Percentiles rank a stretch among this genome's conserved stretches.
These are phyloP conservation scores for Lipomyces spencermartinsiae DNA, from an alignment of 805 yeast genomes.

Conservation along the genomic window DNA sequence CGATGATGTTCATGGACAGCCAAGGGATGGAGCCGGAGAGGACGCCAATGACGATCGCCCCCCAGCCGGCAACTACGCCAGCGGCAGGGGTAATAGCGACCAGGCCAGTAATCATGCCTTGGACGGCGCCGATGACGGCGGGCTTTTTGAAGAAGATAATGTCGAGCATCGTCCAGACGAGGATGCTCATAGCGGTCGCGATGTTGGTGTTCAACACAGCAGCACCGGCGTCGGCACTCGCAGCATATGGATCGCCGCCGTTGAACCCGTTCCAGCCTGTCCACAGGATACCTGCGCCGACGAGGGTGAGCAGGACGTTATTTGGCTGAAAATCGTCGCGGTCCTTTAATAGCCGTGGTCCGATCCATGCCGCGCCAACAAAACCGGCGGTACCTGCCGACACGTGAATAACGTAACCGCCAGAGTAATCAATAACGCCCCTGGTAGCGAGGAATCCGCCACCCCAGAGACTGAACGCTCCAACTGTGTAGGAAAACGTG, in stretches of 20 bases:
- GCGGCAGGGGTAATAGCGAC: constrained; percentile 33
- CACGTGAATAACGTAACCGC: constrained; percentile 10
- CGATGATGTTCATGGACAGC: constrained; percentile 8
- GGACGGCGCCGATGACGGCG: constrained; percentile 51
- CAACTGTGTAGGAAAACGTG: constrained; percentile 11
- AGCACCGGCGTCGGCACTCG: constrained; percentile 90
- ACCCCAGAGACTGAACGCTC: constrained; percentile 17
- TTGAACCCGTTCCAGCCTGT: constrained; percentile 99
- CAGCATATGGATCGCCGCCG: constrained; percentile 95
- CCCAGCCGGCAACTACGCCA: constrained; percentile 75
- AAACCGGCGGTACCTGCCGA: constrained; percentile 10
- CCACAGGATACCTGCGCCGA: constrained; percentile 94
- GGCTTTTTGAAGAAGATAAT: constrained; percentile 69
- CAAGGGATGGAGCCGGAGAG: constrained; percentile 51
- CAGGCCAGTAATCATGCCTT: constrained; percentile 30
- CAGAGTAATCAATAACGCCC: constrained; percentile 13
- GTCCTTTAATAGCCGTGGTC: constrained; percentile 6
- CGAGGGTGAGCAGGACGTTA: constrained; percentile 82
- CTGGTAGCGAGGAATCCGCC: constrained; percentile 8
- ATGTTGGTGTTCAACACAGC: constrained; percentile 90
- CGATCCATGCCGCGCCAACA: constrained; percentile 10
- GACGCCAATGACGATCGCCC: constrained; percentile 80
- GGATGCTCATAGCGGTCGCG: constrained; percentile 90
- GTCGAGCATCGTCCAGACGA: constrained; percentile 93
- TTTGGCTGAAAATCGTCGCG: constrained; percentile 42